These are phyloP conservation scores for Melanopsichium pennsylvanicum DNA, from an alignment of 1,284 basidiomycete genomes.

Conservation along the genomic window DNA sequence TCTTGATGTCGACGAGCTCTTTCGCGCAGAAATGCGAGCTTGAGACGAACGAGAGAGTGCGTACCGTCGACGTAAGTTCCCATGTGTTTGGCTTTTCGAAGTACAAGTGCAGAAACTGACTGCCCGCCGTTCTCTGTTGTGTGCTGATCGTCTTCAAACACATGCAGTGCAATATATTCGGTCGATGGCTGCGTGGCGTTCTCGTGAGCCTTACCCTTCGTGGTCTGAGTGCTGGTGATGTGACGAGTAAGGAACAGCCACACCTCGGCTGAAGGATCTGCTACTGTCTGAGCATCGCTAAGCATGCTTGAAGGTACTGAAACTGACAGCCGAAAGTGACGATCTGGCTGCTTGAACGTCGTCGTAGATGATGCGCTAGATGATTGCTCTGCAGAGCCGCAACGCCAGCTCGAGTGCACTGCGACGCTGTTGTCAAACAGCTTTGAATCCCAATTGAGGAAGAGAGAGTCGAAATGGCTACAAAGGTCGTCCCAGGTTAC, in stretches of 20 bases:
- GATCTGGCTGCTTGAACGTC: slow-evolving; percentile 33
- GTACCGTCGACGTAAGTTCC: slow-evolving; percentile 80
- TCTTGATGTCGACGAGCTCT: background rate
- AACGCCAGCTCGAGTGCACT: slow-evolving; percentile 74
- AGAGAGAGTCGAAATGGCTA: slow-evolving; percentile 79
- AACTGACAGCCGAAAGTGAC: slow-evolving; percentile 34
- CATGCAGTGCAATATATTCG: slow-evolving; percentile 78
- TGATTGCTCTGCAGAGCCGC: slow-evolving; percentile 1
- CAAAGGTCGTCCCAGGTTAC: slow-evolving; percentile 78
- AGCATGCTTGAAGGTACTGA: background rate
- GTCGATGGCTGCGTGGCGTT: slow-evolving; percentile 61
- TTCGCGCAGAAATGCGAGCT: slow-evolving; percentile 4
- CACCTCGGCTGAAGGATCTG: slow-evolving; percentile 67
- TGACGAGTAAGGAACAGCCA: slow-evolving; percentile 86
- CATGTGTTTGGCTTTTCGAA: slow-evolving; percentile 21
- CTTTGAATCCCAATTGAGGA: slow-evolving; percentile 84
- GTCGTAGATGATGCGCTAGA: background rate
- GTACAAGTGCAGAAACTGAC: background rate
- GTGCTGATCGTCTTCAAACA: slow-evolving; percentile 62
- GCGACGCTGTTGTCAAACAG: slow-evolving; percentile 71
- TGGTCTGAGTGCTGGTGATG: slow-evolving; percentile 66
- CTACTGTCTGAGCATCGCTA: background rate
- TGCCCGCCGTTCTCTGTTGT: background rate
- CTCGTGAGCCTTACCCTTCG: background rate
- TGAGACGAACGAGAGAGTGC: slow-evolving; percentile 73